phyloP scores from a whole-genome alignment of 805 yeast genomes.

The Cyberlindnera americana region DNA sequence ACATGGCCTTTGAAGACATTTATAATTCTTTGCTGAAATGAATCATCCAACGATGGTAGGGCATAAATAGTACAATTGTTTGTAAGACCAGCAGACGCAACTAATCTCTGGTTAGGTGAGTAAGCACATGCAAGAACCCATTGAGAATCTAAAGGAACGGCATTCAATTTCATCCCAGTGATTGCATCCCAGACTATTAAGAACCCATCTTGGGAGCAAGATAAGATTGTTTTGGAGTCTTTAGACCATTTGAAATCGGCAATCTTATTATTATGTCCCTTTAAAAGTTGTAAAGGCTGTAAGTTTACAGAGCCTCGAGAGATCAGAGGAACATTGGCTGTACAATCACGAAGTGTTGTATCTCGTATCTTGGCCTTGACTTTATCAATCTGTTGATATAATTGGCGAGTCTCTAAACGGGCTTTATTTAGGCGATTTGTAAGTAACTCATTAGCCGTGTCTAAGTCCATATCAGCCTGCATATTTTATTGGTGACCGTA shows the following conservation, averaged over 20 bases:
- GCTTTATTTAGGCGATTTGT: slow-evolving; percentile 32
- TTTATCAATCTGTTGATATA: slow-evolving; percentile 48
- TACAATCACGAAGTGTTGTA: slow-evolving; percentile 40
- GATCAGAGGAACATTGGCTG: slow-evolving; percentile 20
- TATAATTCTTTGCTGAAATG: slow-evolving; percentile 39
- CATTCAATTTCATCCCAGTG: slow-evolving; percentile 66
- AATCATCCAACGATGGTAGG: slow-evolving; percentile 28
- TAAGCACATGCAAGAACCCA: slow-evolving; percentile 78
- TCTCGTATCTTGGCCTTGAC: slow-evolving; percentile 42
- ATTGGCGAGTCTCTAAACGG: slow-evolving; percentile 41
- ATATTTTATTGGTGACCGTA: not conserved
- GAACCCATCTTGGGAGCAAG: slow-evolving; percentile 86
- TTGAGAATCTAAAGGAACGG: slow-evolving; percentile 67
- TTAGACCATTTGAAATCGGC: slow-evolving; percentile 65
- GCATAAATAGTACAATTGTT: slow-evolving; percentile 73
- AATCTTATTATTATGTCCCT: slow-evolving; percentile 68
- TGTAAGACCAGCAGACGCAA: slow-evolving; percentile 82
- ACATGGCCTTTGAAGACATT: slow-evolving; percentile 73
- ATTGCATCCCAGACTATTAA: slow-evolving; percentile 79
- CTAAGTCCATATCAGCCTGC: slow-evolving; percentile 2
- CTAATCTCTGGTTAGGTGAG: slow-evolving; percentile 59
- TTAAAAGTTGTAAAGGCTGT: slow-evolving; percentile 35
- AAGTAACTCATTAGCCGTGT: slow-evolving; percentile 11
- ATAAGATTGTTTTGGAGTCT: slow-evolving; percentile 55
- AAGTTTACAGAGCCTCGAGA: slow-evolving; percentile 27